These are phyloP conservation scores for Crucihimalaya himalaica DNA, from an alignment of 345 rosid species.

Conservation along the genomic window DNA sequence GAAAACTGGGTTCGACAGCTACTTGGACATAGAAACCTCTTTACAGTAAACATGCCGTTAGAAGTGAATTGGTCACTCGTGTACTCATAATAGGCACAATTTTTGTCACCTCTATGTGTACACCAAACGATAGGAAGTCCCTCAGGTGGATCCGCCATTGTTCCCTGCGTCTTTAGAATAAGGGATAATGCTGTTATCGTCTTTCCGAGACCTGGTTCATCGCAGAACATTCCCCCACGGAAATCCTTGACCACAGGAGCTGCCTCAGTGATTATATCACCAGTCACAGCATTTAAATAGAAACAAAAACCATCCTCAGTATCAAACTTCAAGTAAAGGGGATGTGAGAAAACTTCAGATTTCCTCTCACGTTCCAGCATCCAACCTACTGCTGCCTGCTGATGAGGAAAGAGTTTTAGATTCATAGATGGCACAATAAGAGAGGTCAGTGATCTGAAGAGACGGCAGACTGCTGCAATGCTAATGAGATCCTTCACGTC, in stretches of 20 bases:
- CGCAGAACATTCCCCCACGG: conserved; percentile 95
- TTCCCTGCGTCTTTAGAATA: conserved; percentile 87
- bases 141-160: conserved; percentile 75
- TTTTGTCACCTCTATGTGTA: conserved; percentile 59
- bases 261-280: conserved; percentile 59
- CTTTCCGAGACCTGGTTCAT: conserved; percentile 99
- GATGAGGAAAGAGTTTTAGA: conserved; percentile 90
- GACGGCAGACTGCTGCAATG: conserved; percentile 73
- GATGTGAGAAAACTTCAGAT: conserved; percentile 63
- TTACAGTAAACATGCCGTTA: conserved; percentile 42
- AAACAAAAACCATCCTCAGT: conserved; percentile 78
- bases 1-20: conserved; percentile 48
- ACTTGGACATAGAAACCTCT: conserved; percentile 48
- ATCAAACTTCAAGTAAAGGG: conserved; percentile 57
- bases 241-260: conserved; percentile 81
- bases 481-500: conserved; percentile 66
- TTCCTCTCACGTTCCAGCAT: conserved; percentile 87
- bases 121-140: conserved; percentile 77
- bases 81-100: conserved; percentile 83
- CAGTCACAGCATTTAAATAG: conserved; percentile 66
- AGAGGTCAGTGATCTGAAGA: conserved; percentile 65
- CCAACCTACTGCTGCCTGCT: conserved; percentile 92
- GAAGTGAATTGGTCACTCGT: conserved; percentile 45
- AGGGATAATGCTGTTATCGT: conserved; percentile 91
- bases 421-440: conserved; percentile 83